Evolutionary conservation across 768 basidiomycete species (phyloP).

Genomic region (Calocybe cyanea): DNA sequence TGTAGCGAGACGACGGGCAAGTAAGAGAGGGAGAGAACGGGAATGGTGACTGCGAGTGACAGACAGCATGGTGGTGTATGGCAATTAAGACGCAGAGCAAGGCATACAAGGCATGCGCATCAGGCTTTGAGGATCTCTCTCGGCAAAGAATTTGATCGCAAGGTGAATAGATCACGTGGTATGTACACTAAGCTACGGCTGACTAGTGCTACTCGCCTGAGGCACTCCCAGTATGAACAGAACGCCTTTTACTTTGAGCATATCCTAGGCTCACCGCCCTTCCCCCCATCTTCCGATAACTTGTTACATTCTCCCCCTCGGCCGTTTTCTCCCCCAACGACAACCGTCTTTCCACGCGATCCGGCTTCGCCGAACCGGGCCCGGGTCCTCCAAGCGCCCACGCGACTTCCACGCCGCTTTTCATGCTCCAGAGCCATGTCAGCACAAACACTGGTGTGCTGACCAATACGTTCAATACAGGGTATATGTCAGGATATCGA

Average conservation of each 20-base stretch:
- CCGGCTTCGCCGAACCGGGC: constrained; percentile 7
- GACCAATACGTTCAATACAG: constrained; percentile 81
- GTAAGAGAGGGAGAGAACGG: constrained; percentile 20
- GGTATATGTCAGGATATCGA: constrained; percentile 81
- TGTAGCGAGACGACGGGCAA: constrained; percentile 40
- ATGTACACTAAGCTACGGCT: too few relatives aligned
- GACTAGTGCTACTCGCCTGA: too few relatives aligned
- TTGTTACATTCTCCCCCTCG: constrained; percentile 6
- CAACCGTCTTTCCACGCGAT: constrained; percentile 4
- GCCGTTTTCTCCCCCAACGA: constrained; percentile 5
- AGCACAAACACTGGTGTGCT: constrained; percentile 77
- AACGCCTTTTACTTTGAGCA: constrained; percentile 1
- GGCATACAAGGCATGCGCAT: too few relatives aligned
- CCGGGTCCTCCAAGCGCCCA: constrained; percentile 71
- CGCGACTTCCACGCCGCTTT: constrained; percentile 69
- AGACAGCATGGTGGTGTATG: constrained; percentile 12
- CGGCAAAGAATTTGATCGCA: too few relatives aligned
- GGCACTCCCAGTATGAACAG: not conserved
- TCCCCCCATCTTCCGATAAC: constrained; percentile 18
- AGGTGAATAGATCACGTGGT: too few relatives aligned
- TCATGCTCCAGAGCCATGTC: constrained; percentile 89
- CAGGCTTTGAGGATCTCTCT: not conserved
- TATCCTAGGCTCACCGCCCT: constrained; percentile 21
- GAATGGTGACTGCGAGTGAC: constrained; percentile 6
- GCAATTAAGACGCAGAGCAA: too few relatives aligned